Evolutionary conservation across 1,284 basidiomycete species (phyloP).

Genomic region (Trichosporon inkin): DNA sequence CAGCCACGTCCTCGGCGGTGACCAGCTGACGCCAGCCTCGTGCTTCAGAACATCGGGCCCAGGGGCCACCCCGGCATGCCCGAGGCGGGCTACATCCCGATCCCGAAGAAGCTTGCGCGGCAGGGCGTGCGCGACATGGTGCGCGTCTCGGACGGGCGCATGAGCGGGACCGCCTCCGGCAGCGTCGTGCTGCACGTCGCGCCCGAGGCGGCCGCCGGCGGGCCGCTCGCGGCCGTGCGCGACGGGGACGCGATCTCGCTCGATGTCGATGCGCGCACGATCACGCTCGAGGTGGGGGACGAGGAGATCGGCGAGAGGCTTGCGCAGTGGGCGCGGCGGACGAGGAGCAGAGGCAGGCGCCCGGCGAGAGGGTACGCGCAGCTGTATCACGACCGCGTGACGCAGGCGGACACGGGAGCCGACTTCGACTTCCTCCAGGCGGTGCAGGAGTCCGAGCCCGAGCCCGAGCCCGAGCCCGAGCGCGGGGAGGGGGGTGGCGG

Average conservation of each 20-base stretch:
- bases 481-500: neutral
- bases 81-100: conserved; percentile 47
- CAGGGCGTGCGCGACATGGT: conserved; percentile 47
- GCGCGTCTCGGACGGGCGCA: conserved; percentile 45
- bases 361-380: conserved; percentile 38
- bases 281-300: conserved; percentile 27
- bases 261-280: conserved; percentile 33
- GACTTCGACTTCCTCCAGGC: conserved; percentile 44
- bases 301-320: conserved; percentile 32
- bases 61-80: conserved; percentile 49
- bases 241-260: conserved; percentile 44
- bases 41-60: conserved; percentile 45
- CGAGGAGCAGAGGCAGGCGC: neutral
- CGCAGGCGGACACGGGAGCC: conserved; percentile 41
- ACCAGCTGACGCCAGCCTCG: conserved; percentile 25
- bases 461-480: no score
- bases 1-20: neutral
- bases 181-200: conserved; percentile 46
- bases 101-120: conserved; percentile 43
- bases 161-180: conserved; percentile 47
- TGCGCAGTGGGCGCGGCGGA: conserved; percentile 21
- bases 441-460: neutral
- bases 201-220: conserved; percentile 47
- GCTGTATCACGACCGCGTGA: conserved; percentile 36
- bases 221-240: conserved; percentile 42